phyloP scores from a whole-genome alignment of 441 rosid species.

The Populus hybrid region DNA sequence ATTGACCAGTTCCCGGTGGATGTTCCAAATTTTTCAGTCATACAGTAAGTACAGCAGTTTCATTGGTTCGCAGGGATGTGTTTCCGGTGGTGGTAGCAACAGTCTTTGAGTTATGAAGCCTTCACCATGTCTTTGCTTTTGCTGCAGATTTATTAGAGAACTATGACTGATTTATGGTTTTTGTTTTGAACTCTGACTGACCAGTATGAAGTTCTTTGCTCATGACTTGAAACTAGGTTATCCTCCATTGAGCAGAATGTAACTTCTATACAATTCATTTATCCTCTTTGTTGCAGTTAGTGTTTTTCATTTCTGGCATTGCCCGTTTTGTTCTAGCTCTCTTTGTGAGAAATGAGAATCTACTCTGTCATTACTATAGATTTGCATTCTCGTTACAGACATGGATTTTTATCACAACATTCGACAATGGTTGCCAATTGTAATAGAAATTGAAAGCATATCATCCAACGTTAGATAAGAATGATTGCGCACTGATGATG shows the following conservation, averaged over 20 bases:
- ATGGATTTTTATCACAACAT: neutral
- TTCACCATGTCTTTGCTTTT: neutral
- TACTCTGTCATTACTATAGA: neutral
- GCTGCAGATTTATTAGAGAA: constrained; percentile 2
- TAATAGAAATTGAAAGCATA: too few relatives aligned
- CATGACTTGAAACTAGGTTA: neutral
- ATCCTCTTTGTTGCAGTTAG: neutral
- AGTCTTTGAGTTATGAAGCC: neutral
- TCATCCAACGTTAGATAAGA: neutral
- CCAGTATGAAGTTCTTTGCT: neutral
- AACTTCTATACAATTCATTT: too few relatives aligned
- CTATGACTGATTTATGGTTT: neutral
- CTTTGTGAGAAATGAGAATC: neutral
- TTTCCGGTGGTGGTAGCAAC: neutral
- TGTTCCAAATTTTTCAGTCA: constrained; percentile 32
- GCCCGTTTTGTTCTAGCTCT: neutral
- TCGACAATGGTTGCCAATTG: too few relatives aligned
- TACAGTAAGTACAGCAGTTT: neutral
- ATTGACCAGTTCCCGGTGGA: constrained; percentile 40
- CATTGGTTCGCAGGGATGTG: neutral
- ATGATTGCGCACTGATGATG: neutral
- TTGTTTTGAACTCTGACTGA: neutral
- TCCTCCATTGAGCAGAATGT: neutral
- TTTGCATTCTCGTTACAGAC: neutral
- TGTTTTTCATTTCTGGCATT: neutral